phyloP scores from a whole-genome alignment of 345 rosid genomes.

The Melaleuca alternifolia region DNA sequence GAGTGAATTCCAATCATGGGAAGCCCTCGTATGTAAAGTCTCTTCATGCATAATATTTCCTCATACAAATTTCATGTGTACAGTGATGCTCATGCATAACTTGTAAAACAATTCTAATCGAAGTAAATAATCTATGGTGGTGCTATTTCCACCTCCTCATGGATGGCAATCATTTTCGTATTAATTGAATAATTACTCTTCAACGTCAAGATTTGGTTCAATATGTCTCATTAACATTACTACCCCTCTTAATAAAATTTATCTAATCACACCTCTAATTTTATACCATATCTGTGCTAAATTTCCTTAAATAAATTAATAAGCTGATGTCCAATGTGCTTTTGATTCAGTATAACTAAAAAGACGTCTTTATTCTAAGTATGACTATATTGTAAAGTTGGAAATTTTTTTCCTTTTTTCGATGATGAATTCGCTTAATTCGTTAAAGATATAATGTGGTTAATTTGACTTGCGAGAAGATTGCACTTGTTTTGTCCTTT shows the following conservation, averaged over 20 bases:
- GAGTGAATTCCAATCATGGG: not conserved
- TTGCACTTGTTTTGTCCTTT: not conserved
- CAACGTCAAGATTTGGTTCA: not conserved
- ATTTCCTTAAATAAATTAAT: not conserved
- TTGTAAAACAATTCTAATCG: not conserved
- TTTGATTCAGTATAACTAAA: not conserved
- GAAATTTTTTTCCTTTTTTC: not conserved
- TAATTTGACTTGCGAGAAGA: not conserved
- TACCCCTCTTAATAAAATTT: not conserved
- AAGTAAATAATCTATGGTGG: not conserved
- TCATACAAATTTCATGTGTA: not conserved
- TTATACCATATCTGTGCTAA: not conserved
- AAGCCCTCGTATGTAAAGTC: not conserved
- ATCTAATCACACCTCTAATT: not conserved
- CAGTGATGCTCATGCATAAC: not conserved
- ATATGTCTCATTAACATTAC: not conserved
- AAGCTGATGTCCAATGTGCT: not conserved
- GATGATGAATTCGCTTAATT: not conserved
- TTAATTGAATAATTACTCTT: not conserved
- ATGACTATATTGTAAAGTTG: not conserved
- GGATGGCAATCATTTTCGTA: not conserved
- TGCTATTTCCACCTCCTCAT: not conserved
- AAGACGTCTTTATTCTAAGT: not conserved
- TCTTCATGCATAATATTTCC: not conserved
- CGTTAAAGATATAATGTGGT: not conserved